Percentiles rank a stretch among this genome's conserved stretches.
Evolutionary conservation across 2,329 filamentous ascomycete species (phyloP).

Genomic region (Rhinocladiella mackenziei): DNA sequence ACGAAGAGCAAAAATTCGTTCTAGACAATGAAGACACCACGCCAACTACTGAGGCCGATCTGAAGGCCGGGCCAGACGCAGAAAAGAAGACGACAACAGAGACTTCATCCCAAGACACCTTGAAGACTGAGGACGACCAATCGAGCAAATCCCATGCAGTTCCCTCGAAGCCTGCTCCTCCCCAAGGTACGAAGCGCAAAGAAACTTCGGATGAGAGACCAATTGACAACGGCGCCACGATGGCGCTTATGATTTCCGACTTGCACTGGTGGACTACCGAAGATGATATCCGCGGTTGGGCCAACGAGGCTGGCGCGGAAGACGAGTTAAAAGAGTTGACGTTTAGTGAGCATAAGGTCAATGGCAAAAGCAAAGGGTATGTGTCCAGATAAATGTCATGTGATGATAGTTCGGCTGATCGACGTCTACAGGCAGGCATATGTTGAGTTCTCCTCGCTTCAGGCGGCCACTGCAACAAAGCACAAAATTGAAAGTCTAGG

Average conservation of each 20-base stretch:
- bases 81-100: conserved; percentile 3
- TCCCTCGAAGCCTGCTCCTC: conserved; percentile 37
- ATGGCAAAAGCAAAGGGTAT: conserved; percentile 97
- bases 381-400: conserved; percentile 31
- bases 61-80: conserved; percentile 7
- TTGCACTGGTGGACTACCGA: conserved; percentile 97
- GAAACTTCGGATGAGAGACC: conserved; percentile 54
- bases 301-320: conserved; percentile 73
- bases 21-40: conserved; percentile 14
- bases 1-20: conserved; percentile 12
- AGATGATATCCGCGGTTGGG: conserved; percentile 87
- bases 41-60: conserved; percentile 1
- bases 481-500: conserved; percentile 68
- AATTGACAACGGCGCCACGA: conserved; percentile 57
- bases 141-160: conserved; percentile 3
- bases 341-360: conserved; percentile 98
- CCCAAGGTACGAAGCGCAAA: conserved; percentile 61
- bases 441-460: conserved; percentile 75
- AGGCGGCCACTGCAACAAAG: conserved; percentile 82
- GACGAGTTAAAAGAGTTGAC: conserved; percentile 85
- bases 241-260: conserved; percentile 80
- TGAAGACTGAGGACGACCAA: conserved; percentile 5
- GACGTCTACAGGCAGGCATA: conserved; percentile 62
- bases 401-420: conserved; percentile 1
- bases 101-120: not conserved